Evolutionary conservation across 2,329 filamentous ascomycete genomes (phyloP).

Genomic region (Cephalotrichum gorgonifer): DNA sequence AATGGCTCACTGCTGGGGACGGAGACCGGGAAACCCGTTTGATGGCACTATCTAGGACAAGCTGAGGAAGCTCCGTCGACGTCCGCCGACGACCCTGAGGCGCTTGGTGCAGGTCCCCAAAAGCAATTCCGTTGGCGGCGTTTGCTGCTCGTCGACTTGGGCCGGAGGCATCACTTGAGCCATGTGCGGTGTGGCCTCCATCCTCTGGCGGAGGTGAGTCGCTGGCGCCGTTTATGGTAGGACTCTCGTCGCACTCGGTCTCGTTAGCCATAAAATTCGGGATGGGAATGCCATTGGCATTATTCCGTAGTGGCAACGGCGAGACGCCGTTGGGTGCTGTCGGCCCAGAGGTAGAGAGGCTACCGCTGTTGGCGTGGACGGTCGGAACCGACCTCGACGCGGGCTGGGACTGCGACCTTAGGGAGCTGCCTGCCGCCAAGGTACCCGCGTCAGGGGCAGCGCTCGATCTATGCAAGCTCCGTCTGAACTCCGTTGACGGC

Average conservation of each 20-base stretch:
- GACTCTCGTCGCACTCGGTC: slow-evolving; percentile 33
- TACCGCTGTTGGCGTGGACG: slow-evolving; percentile 12
- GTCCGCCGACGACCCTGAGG: slow-evolving; percentile 31
- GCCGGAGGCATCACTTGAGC: slow-evolving; percentile 17
- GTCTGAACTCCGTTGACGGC: slow-evolving; percentile 40
- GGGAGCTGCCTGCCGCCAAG: slow-evolving; percentile 39
- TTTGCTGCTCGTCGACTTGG: slow-evolving; percentile 14
- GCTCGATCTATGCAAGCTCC: slow-evolving; percentile 44
- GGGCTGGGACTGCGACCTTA: slow-evolving; percentile 58
- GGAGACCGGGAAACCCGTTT: slow-evolving; percentile 44
- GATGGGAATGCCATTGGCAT: slow-evolving; percentile 36
- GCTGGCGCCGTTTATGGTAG: slow-evolving; percentile 20
- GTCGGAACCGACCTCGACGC: slow-evolving; percentile 34
- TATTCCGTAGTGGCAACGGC: slow-evolving; percentile 24
- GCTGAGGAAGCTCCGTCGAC: slow-evolving; percentile 43
- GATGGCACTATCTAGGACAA: slow-evolving; percentile 42
- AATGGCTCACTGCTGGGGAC: slow-evolving; percentile 43
- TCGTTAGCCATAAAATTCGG: slow-evolving; percentile 49
- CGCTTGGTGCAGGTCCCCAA: slow-evolving; percentile 34
- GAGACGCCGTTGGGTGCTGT: slow-evolving; percentile 23
- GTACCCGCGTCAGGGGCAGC: slow-evolving; percentile 36
- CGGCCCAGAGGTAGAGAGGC: slow-evolving; percentile 6
- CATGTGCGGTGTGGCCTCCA: slow-evolving; percentile 12
- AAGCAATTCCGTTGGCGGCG: slow-evolving; percentile 27
- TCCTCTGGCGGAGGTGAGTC: slow-evolving; percentile 40